phyloP scores from a whole-genome alignment of 176 grass and related monocot species.

The Cocos nucifera region DNA sequence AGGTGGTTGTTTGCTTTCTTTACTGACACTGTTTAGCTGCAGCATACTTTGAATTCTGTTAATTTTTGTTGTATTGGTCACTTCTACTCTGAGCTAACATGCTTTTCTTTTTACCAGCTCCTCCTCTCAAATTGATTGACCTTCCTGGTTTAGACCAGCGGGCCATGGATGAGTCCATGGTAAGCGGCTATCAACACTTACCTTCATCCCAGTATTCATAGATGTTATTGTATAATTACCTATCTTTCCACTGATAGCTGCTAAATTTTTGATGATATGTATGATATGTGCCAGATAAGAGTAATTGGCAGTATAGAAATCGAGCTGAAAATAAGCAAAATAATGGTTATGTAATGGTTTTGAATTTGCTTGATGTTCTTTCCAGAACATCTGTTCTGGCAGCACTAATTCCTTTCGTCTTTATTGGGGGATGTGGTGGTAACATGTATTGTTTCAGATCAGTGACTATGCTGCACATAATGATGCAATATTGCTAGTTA shows the following conservation, averaged over 20 bases:
- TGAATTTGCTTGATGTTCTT: slow-evolving; percentile 1
- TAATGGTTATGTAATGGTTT: too few relatives aligned
- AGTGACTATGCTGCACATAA: slow-evolving; percentile 80
- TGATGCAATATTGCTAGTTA: slow-evolving; percentile 86
- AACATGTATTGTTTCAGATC: slow-evolving; percentile 54
- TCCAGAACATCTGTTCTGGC: neutral
- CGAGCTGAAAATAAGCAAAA: too few relatives aligned
- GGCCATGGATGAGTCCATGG: slow-evolving; percentile 72
- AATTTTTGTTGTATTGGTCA: neutral
- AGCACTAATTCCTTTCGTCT: neutral
- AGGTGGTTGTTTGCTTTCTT: too few relatives aligned
- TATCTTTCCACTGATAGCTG: neutral
- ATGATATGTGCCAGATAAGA: too few relatives aligned
- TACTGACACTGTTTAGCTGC: too few relatives aligned
- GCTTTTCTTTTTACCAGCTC: slow-evolving; percentile 42
- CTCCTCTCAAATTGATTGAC: slow-evolving; percentile 95
- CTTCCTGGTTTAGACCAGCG: slow-evolving; percentile 95
- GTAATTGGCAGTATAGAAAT: too few relatives aligned
- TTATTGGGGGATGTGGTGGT: slow-evolving; percentile 4
- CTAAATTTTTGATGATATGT: too few relatives aligned
- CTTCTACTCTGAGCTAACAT: slow-evolving; percentile 13
- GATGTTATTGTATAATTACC: neutral
- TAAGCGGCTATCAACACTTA: slow-evolving; percentile 24
- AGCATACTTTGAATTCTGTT: too few relatives aligned
- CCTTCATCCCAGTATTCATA: neutral